A percentile compares a stretch with the other conserved stretches of the same genome.
Conservation (phyloP, 1,284 basidiomycete species). For the Rhodotorula sp. region DNA sequence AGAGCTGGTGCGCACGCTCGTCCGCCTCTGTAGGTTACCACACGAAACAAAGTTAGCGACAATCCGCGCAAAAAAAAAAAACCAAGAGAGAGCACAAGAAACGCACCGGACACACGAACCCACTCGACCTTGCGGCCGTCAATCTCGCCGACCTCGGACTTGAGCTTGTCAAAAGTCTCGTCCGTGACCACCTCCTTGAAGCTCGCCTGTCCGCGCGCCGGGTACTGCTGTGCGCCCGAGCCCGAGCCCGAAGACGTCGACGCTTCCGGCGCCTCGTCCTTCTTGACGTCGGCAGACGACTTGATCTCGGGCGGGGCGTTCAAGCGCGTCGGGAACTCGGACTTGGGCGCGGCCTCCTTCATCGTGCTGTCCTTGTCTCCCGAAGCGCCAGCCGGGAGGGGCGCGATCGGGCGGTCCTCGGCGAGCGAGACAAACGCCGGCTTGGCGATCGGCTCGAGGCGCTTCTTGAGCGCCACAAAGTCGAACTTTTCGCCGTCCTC, state of each 20-base stretch:
- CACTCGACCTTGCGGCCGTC: conserved; percentile 51
- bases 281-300: conserved; percentile 14
- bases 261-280: conserved; percentile 53
- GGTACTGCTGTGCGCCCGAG: conserved; percentile 53
- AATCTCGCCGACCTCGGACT: conserved; percentile 52
- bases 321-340: conserved; percentile 34
- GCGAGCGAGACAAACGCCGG: conserved; percentile 33
- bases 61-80: not conserved
- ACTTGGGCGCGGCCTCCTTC: conserved; percentile 18
- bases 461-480: conserved; percentile 38
- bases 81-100: conserved; percentile 5
- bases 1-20: conserved; percentile 74
- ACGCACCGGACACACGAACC: conserved; percentile 39
- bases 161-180: conserved; percentile 53
- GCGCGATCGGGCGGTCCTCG: conserved; percentile 25
- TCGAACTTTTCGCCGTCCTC: conserved; percentile 45
- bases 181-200: conserved; percentile 52
- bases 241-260: conserved; percentile 40
- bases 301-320: conserved; percentile 39
- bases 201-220: conserved; percentile 52
- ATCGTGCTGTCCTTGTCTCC: conserved; percentile 18
- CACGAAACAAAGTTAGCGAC: not conserved
- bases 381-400: conserved; percentile 8
- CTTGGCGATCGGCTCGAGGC: conserved; percentile 28
- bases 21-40: conserved; percentile 55